These are phyloP conservation scores for Lithospermum erythrorhizon DNA, from an alignment of 257 asterid genomes.

Conservation along the genomic window DNA sequence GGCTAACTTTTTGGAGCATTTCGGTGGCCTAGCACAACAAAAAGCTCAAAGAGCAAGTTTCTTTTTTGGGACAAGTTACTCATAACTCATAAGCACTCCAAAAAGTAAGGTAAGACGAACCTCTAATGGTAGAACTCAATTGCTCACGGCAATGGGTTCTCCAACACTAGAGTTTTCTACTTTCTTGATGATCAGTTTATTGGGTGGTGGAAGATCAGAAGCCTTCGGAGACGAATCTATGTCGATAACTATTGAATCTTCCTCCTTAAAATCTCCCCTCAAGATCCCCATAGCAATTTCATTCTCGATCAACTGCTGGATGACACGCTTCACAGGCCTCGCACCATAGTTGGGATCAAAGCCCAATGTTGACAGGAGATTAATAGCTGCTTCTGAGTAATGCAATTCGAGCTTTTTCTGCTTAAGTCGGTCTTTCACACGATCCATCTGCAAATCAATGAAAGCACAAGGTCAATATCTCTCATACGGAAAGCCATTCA, in stretches of 20 bases:
- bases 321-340: conserved; percentile 7
- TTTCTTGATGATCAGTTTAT: neutral
- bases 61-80: too few species aligned
- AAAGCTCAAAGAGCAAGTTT: too few species aligned
- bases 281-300: conserved; percentile 8
- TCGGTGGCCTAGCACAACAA: too few species aligned
- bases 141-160: neutral
- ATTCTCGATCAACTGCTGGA: conserved; percentile 8
- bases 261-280: conserved; percentile 9
- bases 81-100: too few species aligned
- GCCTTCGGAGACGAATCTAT: neutral
- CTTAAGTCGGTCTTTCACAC: conserved; percentile 1
- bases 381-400: neutral
- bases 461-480: too few species aligned
- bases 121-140: neutral
- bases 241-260: neutral
- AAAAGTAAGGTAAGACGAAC: too few species aligned
- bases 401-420: neutral
- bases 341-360: conserved; percentile 8
- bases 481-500: too few species aligned
- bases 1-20: too few species aligned
- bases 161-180: neutral
- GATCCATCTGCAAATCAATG: conserved; percentile 4
- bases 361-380: conserved; percentile 1
- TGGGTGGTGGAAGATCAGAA: neutral